These are phyloP conservation scores for Asterophora parasitica DNA, from an alignment of 768 basidiomycete genomes.

Conservation along the genomic window DNA sequence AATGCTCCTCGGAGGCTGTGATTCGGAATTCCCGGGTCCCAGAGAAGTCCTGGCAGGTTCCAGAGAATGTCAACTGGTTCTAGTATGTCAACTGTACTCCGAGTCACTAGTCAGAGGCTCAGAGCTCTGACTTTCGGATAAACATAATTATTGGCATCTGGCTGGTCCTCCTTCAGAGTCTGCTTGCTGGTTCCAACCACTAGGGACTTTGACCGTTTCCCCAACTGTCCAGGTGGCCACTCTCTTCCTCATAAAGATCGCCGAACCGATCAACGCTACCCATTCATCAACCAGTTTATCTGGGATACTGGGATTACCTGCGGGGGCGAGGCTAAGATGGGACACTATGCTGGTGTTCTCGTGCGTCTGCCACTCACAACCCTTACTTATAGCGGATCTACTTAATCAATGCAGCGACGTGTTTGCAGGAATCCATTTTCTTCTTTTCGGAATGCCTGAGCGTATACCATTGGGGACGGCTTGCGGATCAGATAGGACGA, in stretches of 20 bases:
- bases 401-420: not conserved
- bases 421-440: slow-evolving; percentile 32
- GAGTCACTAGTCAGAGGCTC: no score
- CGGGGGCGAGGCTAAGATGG: slow-evolving; percentile 10
- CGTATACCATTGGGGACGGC: slow-evolving; percentile 30
- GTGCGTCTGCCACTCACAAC: not conserved
- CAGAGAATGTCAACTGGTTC: no score
- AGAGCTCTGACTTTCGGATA: no score
- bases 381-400: no score
- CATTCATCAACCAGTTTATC: slow-evolving; percentile 40
- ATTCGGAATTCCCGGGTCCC: no score
- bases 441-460: slow-evolving; percentile 31
- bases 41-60: no score
- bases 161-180: no score
- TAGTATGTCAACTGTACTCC: no score
- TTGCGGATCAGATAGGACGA: slow-evolving; percentile 33
- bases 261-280: slow-evolving; percentile 31
- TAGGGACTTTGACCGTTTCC: no score
- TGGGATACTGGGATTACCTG: slow-evolving; percentile 36
- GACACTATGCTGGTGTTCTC: not conserved
- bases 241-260: slow-evolving; percentile 27
- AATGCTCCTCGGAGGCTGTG: no score
- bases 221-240: slow-evolving; percentile 29
- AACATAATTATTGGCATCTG: no score
- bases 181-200: no score